A percentile compares a stretch with the other conserved stretches of the same genome.
These are phyloP conservation scores for Flaveria bidentis DNA, from an alignment of 129 eudicot species.

Conservation along the genomic window DNA sequence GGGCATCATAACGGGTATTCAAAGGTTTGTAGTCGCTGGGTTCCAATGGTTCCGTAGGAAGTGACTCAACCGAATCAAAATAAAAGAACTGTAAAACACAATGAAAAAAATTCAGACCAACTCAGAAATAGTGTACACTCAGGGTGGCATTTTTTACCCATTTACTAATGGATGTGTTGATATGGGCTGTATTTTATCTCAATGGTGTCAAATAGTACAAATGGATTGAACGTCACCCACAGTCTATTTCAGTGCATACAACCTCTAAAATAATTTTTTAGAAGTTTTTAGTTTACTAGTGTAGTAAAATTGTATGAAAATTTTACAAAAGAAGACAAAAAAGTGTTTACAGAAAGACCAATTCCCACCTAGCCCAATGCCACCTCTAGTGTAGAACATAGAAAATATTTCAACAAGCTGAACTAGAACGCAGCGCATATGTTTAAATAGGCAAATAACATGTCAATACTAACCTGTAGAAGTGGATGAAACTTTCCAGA, in stretches of 20 bases:
- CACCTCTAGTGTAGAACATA: background rate
- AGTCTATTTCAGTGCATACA: background rate
- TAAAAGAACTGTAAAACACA: conserved; percentile 63
- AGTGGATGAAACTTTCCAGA: conserved; percentile 97
- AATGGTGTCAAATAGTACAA: background rate
- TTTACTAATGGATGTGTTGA: background rate
- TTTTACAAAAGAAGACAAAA: background rate
- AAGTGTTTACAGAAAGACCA: background rate
- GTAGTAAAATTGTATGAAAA: background rate
- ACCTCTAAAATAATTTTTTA: background rate
- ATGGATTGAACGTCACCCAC: background rate
- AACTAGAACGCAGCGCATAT: background rate
- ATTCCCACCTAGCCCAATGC: conserved; percentile 2
- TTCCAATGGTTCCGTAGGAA: conserved; percentile 63
- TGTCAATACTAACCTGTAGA: conserved; percentile 49
- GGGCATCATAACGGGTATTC: conserved; percentile 87
- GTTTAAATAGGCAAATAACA: background rate
- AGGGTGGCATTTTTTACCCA: conserved; percentile 1
- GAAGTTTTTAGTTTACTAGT: background rate
- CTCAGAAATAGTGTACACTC: background rate
- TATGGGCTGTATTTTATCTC: background rate
- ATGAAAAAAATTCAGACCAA: background rate
- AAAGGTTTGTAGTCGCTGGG: conserved; percentile 53
- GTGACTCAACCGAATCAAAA: conserved; percentile 82
- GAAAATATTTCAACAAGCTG: background rate